A percentile compares a stretch with the other conserved stretches of the same genome.
Evolutionary conservation across 225 moss, liverwort and hornwort species (phyloP).

Genomic region (Marchantia polymorpha): DNA sequence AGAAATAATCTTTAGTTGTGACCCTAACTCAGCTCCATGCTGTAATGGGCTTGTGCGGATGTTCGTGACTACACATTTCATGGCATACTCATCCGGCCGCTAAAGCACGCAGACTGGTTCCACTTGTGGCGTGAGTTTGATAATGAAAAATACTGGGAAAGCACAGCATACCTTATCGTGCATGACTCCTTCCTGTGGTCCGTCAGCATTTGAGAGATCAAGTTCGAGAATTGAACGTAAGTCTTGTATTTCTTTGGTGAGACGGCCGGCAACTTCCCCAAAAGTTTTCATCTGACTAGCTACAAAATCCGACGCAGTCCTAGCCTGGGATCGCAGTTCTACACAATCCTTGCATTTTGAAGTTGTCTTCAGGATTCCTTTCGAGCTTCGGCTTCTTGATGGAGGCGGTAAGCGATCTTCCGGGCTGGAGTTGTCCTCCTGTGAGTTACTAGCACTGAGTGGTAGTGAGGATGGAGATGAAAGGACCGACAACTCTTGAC

Average conservation of each 20-base stretch:
- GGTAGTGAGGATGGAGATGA: constrained; percentile 14
- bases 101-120: background rate
- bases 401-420: constrained; percentile 11
- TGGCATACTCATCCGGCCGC: too few relatives aligned
- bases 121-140: background rate
- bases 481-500: constrained; percentile 20
- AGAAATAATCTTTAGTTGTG: too few relatives aligned
- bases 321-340: constrained; percentile 17
- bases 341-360: constrained; percentile 32
- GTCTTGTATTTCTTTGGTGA: constrained; percentile 30
- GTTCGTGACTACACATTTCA: too few relatives aligned
- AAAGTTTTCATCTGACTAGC: constrained; percentile 45
- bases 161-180: background rate
- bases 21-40: too few relatives aligned
- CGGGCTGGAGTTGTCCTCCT: constrained; percentile 16
- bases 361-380: constrained; percentile 40
- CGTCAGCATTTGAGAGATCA: constrained; percentile 1
- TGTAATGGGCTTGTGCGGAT: too few relatives aligned
- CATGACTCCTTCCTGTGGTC: background rate
- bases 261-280: constrained; percentile 28
- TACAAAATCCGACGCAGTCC: constrained; percentile 39
- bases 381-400: background rate
- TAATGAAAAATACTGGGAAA: background rate
- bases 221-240: constrained; percentile 29
- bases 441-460: constrained; percentile 2